Percentiles rank a stretch among this genome's conserved stretches.
Conservation (phyloP, 805 yeast genomes). For the Hagleromyces aurorensis region DNA sequence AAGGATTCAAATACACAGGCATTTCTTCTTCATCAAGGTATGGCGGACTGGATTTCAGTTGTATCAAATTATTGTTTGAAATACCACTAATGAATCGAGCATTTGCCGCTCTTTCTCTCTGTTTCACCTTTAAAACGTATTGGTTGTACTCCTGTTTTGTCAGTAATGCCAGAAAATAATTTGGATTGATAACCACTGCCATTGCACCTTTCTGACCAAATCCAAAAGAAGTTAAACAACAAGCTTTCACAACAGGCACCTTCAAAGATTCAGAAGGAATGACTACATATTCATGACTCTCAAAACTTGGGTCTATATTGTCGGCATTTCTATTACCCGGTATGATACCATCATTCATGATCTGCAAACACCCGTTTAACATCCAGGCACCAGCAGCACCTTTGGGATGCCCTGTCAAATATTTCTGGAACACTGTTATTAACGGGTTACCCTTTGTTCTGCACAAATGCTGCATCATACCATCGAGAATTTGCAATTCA, state of each 20-base stretch:
- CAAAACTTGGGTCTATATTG: slow-evolving; percentile 70
- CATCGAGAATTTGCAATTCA: slow-evolving; percentile 76
- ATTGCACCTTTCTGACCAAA: slow-evolving; percentile 97
- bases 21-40: slow-evolving; percentile 73
- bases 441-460: slow-evolving; percentile 90
- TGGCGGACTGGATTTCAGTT: slow-evolving; percentile 80
- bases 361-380: slow-evolving; percentile 91
- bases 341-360: slow-evolving; percentile 75
- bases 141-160: slow-evolving; percentile 56
- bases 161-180: slow-evolving; percentile 74
- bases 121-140: slow-evolving; percentile 56
- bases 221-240: slow-evolving; percentile 88
- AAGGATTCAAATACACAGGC: slow-evolving; percentile 83
- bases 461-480: slow-evolving; percentile 84
- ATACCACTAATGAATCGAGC: slow-evolving; percentile 85
- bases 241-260: slow-evolving; percentile 91
- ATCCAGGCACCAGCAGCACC: slow-evolving; percentile 99
- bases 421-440: slow-evolving; percentile 90
- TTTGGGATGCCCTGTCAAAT: slow-evolving; percentile 96
- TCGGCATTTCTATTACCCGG: slow-evolving; percentile 97
- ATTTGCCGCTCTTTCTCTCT: slow-evolving; percentile 79
- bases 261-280: slow-evolving; percentile 83
- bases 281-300: slow-evolving; percentile 69
- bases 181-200: slow-evolving; percentile 79
- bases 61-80: slow-evolving; percentile 74